These are phyloP conservation scores for Carex sylvatica DNA, from an alignment of 202 grass and related monocot genomes.

Conservation along the genomic window DNA sequence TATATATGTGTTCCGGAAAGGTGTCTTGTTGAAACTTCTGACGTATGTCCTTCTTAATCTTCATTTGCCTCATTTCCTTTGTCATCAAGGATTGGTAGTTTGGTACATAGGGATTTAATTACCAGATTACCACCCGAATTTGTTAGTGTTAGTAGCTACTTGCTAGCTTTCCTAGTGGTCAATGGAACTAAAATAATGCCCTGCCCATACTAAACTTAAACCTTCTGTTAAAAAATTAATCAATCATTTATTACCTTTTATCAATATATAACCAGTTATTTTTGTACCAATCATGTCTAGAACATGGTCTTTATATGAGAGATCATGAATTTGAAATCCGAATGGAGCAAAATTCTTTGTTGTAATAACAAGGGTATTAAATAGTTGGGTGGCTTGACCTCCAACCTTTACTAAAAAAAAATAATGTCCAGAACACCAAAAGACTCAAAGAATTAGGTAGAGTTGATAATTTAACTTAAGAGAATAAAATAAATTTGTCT, in stretches of 20 bases:
- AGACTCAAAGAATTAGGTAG: not conserved
- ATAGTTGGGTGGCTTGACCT: no score
- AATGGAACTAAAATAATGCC: not conserved
- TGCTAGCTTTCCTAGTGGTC: not conserved
- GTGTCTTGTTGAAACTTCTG: conserved; percentile 54
- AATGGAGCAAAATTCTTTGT: no score
- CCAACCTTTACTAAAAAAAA: no score
- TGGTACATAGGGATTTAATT: no score
- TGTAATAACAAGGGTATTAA: no score
- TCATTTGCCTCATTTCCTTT: not conserved
- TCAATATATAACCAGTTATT: no score
- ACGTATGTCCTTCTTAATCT: not conserved
- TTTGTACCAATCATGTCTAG: no score
- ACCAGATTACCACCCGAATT: not conserved
- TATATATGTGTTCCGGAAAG: conserved; percentile 63
- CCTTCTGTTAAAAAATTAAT: not conserved
- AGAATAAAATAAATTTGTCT: not conserved
- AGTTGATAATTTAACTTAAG: not conserved
- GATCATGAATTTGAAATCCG: no score
- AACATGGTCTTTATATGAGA: no score
- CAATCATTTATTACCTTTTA: not conserved
- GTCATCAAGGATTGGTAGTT: no score
- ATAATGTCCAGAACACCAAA: not conserved
- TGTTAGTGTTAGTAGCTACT: not conserved
- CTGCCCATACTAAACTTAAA: not conserved